Base-by-base conservation (phyloP, 345 rosid species). In the Linum tenue region DNA sequence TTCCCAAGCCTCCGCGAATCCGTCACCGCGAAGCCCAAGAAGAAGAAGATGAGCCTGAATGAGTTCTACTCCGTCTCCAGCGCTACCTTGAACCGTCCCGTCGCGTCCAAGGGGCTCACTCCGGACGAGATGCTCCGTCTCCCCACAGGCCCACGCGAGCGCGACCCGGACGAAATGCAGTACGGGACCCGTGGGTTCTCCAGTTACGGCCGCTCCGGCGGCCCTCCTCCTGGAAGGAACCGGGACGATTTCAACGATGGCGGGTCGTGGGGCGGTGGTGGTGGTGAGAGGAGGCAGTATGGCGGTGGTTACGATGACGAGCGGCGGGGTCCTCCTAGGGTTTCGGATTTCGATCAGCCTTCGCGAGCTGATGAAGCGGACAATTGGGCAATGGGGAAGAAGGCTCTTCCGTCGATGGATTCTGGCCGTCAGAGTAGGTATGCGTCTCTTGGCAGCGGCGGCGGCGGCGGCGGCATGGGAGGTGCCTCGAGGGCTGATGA, bases 281-380 rank as follows among this genome's bases (percentile, higher is more conserved):
- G 82, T 57, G 82, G 73, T 17, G 80, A 81, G 35, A 78, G 97
- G 78, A 83, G 90, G 78, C 59, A 77, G 36, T 73, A 79, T 36
- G 98, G 92, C 3, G 53, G 53, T 7, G 96, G 92, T 39, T 95
- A 83, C 40, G 92, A 91, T 9, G 96, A 89, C 6, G 96, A 91
- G 41, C 85, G 88, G 22, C 78, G 88, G 10, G 97, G 88, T 4
- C 78, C 76, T 59, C 66, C 92, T 76, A 90, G 96, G 90, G 87
- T 69, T 85, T 81, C 92, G 62, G 95, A 88, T 66, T 82, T 80
- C 56, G 96, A 84, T 61, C 94, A 81, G 63, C 82, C 82, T 0
- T 91, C 99, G 65, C 78, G 99, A n/a, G 96, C 96, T 5, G 97
- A 95, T 69, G 96, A 86, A 76, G 86, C 64, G 62, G 96, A 88